Evolutionary conservation across 2,329 filamentous ascomycete genomes (phyloP).

Genomic region (Torrubiellomyces zombiae): DNA sequence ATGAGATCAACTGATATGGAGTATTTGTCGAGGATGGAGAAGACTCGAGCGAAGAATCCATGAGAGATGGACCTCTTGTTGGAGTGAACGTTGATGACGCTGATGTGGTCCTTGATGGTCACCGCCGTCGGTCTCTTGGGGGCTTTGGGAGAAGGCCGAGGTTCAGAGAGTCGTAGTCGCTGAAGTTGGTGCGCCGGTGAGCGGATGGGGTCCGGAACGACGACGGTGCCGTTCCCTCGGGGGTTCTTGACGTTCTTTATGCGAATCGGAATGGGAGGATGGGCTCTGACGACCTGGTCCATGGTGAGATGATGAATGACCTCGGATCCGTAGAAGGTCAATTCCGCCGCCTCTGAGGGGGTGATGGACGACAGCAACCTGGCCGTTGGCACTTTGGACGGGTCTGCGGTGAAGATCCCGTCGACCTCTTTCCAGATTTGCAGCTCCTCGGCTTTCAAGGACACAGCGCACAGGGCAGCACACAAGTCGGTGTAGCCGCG

Average conservation of each 20-base stretch:
- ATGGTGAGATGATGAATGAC: constrained; percentile 98
- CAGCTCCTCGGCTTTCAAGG: constrained; percentile 69
- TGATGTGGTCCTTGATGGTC: constrained; percentile 93
- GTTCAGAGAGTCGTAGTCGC: constrained; percentile 27
- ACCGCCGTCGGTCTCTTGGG: constrained; percentile 74
- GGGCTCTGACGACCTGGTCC: constrained; percentile 83
- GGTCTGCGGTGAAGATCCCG: constrained; percentile 75
- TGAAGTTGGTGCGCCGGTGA: constrained; percentile 40
- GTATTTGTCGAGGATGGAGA: constrained; percentile 75
- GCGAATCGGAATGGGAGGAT: constrained; percentile 62
- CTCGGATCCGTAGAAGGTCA: constrained; percentile 89
- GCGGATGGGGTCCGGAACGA: constrained; percentile 55
- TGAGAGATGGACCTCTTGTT: constrained; percentile 94
- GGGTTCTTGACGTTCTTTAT: constrained; percentile 91
- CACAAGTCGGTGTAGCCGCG: constrained; percentile 95
- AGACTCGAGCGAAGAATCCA: constrained; percentile 88
- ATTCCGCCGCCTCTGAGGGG: constrained; percentile 82
- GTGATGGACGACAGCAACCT: constrained; percentile 76
- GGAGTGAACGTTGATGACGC: constrained; percentile 93
- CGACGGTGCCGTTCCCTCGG: constrained; percentile 59
- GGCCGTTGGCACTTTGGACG: constrained; percentile 86
- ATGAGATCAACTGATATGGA: constrained; percentile 89
- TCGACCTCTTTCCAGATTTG: constrained; percentile 99
- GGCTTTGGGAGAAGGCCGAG: constrained; percentile 22
- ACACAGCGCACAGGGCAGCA: constrained; percentile 80